Evolutionary conservation across 768 basidiomycete species (phyloP).

Genomic region (Auricularia sp.): DNA sequence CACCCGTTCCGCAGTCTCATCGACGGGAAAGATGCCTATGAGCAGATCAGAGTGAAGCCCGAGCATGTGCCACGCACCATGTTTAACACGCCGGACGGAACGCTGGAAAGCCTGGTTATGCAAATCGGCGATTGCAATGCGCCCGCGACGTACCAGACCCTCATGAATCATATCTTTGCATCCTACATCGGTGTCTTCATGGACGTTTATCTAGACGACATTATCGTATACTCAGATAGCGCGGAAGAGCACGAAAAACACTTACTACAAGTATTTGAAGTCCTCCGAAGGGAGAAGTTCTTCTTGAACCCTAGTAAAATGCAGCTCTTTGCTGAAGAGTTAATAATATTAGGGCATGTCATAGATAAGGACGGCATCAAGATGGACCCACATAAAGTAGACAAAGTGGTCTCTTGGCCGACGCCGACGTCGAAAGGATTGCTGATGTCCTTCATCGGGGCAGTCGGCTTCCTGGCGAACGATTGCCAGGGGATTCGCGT

Average conservation of each 20-base stretch:
- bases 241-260: too few species aligned
- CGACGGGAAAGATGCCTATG: too few species aligned
- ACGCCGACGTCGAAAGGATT: conserved; percentile 18
- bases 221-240: too few species aligned
- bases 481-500: conserved; percentile 24
- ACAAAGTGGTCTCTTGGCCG: conserved; percentile 21
- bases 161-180: conserved; percentile 12
- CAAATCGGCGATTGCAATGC: not conserved
- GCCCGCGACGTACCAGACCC: conserved; percentile 10
- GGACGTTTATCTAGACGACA: not conserved
- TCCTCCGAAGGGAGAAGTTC: too few species aligned
- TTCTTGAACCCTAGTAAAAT: not conserved
- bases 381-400: conserved; percentile 1
- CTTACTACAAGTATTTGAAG: too few species aligned
- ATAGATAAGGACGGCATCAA: conserved; percentile 21
- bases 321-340: conserved; percentile 4
- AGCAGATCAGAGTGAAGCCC: too few species aligned
- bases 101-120: too few species aligned
- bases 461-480: conserved; percentile 20
- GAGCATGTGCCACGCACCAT: too few species aligned
- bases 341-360: conserved; percentile 27
- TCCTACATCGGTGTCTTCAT: conserved; percentile 12
- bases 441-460: conserved; percentile 24
- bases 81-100: too few species aligned
- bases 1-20: too few species aligned